Evolutionary conservation across 768 basidiomycete species (phyloP).

Genomic region (Pisolithus marmoratus): DNA sequence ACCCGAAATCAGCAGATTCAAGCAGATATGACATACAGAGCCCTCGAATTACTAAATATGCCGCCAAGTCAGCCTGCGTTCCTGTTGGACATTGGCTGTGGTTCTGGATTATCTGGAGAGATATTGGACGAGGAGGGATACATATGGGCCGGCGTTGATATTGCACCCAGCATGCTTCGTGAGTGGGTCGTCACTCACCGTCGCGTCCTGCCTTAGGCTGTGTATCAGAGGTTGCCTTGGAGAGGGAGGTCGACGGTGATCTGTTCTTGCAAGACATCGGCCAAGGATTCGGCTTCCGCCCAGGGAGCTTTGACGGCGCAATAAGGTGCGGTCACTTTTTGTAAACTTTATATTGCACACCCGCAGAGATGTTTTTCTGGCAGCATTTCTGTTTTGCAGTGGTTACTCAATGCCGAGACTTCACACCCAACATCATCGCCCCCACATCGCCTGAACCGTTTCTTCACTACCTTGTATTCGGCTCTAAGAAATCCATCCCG

Average conservation of each 20-base stretch:
- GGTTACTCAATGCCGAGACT: conserved; percentile 96
- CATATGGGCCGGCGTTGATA: conserved; percentile 89
- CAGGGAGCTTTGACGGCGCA: conserved; percentile 95
- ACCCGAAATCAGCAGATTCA: conserved; percentile 96
- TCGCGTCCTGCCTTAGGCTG: not conserved
- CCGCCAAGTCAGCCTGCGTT: conserved; percentile 76
- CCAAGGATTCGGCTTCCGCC: conserved; percentile 94
- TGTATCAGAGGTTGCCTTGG: conserved; percentile 81
- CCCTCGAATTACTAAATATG: conserved; percentile 83
- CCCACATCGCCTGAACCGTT: conserved; percentile 76
- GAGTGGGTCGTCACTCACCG: conserved; percentile 19
- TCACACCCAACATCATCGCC: conserved; percentile 86
- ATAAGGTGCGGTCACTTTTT: conserved; percentile 60
- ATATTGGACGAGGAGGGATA: conserved; percentile 94
- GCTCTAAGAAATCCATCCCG: conserved; percentile 80
- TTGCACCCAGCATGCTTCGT: conserved; percentile 97
- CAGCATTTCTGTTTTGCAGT: conserved; percentile 98
- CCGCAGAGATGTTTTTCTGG: not conserved
- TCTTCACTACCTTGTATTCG: conserved; percentile 91
- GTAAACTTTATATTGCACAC: too few species aligned
- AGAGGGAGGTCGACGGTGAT: conserved; percentile 94
- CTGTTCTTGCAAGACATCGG: conserved; percentile 96
- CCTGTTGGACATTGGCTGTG: conserved; percentile 94
- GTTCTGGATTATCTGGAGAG: conserved; percentile 94
- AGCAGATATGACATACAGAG: conserved; percentile 95